Evolutionary conservation across 2,329 filamentous ascomycete species (phyloP).

Genomic region (Nemania sp.): DNA sequence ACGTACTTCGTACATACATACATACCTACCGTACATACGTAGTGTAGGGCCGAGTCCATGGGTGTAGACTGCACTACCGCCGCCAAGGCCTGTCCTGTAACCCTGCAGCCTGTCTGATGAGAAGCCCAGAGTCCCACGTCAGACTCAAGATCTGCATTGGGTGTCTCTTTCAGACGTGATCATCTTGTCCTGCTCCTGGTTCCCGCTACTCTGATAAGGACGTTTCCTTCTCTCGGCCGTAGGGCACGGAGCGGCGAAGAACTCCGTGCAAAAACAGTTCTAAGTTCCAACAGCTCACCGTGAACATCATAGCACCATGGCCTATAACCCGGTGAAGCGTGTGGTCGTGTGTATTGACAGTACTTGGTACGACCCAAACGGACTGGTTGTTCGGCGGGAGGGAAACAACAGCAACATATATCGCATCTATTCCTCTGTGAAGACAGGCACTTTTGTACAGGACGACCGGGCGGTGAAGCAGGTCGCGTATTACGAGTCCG

Average conservation of each 20-base stretch:
- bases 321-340: slow-evolving; percentile 29
- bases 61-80: background rate
- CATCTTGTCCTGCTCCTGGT: slow-evolving; percentile 8
- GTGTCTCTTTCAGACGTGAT: slow-evolving; percentile 21
- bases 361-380: slow-evolving; percentile 29
- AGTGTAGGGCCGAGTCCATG: background rate
- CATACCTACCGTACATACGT: background rate
- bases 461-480: slow-evolving; percentile 28
- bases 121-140: slow-evolving; percentile 20
- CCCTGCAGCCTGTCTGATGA: slow-evolving; percentile 22
- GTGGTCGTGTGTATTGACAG: slow-evolving; percentile 30
- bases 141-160: slow-evolving; percentile 22
- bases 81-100: slow-evolving; percentile 4
- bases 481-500: slow-evolving; percentile 28
- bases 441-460: slow-evolving; percentile 29
- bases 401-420: slow-evolving; percentile 32
- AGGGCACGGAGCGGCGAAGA: background rate
- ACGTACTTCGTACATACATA: background rate
- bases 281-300: background rate
- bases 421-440: slow-evolving; percentile 27
- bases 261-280: background rate
- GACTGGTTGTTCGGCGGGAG: slow-evolving; percentile 22
- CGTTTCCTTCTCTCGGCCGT: slow-evolving; percentile 6
- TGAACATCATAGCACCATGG: slow-evolving; percentile 13
- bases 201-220: slow-evolving; percentile 12